Evolutionary conservation across 192 early-diverging fungal species (phyloP).

Genomic region (Haplosporangium gracile): DNA sequence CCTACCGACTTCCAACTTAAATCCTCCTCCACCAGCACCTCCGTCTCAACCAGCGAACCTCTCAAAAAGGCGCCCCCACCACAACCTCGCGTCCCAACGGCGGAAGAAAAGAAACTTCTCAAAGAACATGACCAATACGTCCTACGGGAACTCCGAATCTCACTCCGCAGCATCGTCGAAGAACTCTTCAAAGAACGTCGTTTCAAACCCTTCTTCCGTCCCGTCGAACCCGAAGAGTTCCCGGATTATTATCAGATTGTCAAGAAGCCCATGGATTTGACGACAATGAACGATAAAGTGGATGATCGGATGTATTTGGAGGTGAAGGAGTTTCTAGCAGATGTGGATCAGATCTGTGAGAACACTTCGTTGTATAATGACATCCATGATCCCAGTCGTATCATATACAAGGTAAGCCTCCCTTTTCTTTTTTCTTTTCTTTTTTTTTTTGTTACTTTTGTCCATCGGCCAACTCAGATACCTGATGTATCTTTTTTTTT

Average conservation of each 20-base stretch:
- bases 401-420: constrained; percentile 28
- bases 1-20: constrained; percentile 32
- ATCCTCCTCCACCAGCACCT: neutral
- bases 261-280: constrained; percentile 66
- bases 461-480: no score
- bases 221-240: constrained; percentile 61
- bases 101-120: constrained; percentile 60
- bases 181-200: constrained; percentile 64
- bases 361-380: constrained; percentile 40
- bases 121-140: constrained; percentile 66
- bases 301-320: constrained; percentile 49
- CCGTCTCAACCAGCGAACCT: constrained; percentile 17
- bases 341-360: constrained; percentile 45
- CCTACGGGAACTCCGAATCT: constrained; percentile 66
- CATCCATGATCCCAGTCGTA: constrained; percentile 38
- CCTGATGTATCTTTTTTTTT: neutral
- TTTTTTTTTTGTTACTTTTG: neutral
- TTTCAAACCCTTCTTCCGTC: constrained; percentile 59
- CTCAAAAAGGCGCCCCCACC: constrained; percentile 65
- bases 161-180: constrained; percentile 67
- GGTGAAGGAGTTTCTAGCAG: constrained; percentile 45
- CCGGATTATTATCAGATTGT: constrained; percentile 62
- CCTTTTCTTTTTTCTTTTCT: neutral
- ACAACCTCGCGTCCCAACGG: constrained; percentile 64
- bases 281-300: constrained; percentile 60